Percentiles rank a stretch among this genome's conserved stretches.
These are phyloP conservation scores for Colletotrichum zoysiae DNA, from an alignment of 2,329 filamentous ascomycete species.

Conservation along the genomic window DNA sequence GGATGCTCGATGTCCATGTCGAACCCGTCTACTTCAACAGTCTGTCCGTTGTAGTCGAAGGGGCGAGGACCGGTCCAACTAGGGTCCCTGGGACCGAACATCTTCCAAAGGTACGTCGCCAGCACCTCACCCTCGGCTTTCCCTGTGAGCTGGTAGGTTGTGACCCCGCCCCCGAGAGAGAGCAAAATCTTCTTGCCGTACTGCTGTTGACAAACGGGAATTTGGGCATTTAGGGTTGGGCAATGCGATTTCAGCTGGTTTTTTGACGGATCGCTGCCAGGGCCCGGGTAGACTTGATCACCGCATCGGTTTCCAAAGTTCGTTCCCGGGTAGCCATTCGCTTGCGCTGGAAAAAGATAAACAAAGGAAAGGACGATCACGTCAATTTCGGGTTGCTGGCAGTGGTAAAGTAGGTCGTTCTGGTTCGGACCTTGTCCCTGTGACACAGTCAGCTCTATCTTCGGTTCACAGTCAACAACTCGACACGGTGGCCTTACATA, in stretches of 20 bases:
- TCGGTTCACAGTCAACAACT: background rate
- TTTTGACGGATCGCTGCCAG: slow-evolving; percentile 49
- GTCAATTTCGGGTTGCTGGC: slow-evolving; percentile 55
- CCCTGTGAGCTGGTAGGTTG: slow-evolving; percentile 53
- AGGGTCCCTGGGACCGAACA: slow-evolving; percentile 55
- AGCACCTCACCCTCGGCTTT: slow-evolving; percentile 52
- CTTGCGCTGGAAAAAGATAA: slow-evolving; percentile 55
- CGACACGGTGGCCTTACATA: slow-evolving; percentile 49
- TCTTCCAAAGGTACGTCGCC: slow-evolving; percentile 53
- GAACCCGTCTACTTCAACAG: slow-evolving; percentile 51
- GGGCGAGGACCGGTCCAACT: slow-evolving; percentile 47
- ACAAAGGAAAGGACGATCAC: slow-evolving; percentile 59
- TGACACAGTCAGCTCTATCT: background rate
- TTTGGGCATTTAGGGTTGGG: slow-evolving; percentile 51
- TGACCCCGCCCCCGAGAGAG: slow-evolving; percentile 55
- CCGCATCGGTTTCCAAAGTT: slow-evolving; percentile 59
- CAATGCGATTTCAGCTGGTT: slow-evolving; percentile 52
- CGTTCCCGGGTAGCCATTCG: slow-evolving; percentile 56
- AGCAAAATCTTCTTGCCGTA: slow-evolving; percentile 56
- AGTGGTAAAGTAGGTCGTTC: slow-evolving; percentile 52
- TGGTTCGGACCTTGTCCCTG: slow-evolving; percentile 58
- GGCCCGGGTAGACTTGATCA: slow-evolving; percentile 47
- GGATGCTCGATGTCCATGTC: slow-evolving; percentile 51
- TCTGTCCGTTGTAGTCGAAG: slow-evolving; percentile 38
- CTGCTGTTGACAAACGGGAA: slow-evolving; percentile 54